Base-by-base conservation (phyloP, 2,329 filamentous ascomycete genomes). In the Hypoxylon sp. region DNA sequence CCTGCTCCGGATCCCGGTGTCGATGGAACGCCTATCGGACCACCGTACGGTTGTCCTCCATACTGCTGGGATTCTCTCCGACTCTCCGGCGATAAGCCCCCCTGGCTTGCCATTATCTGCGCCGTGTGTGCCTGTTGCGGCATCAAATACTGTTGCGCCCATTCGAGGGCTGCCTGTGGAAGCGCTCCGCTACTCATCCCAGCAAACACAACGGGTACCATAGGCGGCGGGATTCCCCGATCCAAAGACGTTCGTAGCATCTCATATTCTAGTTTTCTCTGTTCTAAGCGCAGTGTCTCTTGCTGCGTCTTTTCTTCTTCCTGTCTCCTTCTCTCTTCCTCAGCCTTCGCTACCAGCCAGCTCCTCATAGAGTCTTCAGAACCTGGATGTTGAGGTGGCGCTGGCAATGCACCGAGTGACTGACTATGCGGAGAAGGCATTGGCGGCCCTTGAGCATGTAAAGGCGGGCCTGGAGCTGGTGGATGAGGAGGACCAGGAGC, bases 171-270 rank as follows among this genome's bases (percentile, higher is more conserved):
- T 30, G 85, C 82, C 67, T 86, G 87, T 18, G 89, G 82, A 26
- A 90, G 77, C 57, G 83, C 81, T 33, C 87, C 88, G 38, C 89
- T 89, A 46, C 85, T 85, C 83, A 93, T 89, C 44, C 89, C 89
- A 11, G 89, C 87, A 77, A 94, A 93, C 22, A 94, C 88, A 63
- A 93, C 80, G 5, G 91, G 91, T 24, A 93, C 85, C 84, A 93
- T 87, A 33, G 89, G 84, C 11, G 91, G 90, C 8, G 91, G 91
- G 52, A 94, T 87, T 9, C 91, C 91, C 36, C 89, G 87, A 56
- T 84, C 83, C 55, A 93, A 77, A 2, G 90, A 91, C 20, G 90
- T 88, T 57, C 85, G 83, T 61, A 94, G 78, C 79, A 94, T 93
- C 46, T 88, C 88, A 74, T 90, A 86, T 77, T 93, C 91, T 59